Evolutionary conservation across 1,139 yeast genomes (phyloP).

Genomic region (Diutina neorugosa): DNA sequence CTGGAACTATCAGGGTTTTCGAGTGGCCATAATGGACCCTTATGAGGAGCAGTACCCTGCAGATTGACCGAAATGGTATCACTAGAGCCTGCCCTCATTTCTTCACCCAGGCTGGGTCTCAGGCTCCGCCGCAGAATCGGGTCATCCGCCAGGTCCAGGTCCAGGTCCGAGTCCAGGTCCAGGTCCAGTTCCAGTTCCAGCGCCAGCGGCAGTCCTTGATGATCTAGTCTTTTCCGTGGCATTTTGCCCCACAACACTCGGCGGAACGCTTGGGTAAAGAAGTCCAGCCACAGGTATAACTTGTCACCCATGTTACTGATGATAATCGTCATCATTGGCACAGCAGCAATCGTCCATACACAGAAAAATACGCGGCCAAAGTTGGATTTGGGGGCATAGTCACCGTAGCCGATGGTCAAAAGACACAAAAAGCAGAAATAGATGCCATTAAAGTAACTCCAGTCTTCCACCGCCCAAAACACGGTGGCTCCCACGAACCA

Average conservation of each 20-base stretch:
- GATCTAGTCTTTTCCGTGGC: background rate
- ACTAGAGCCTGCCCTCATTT: background rate
- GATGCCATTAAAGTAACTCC: conserved; percentile 58
- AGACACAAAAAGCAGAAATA: conserved; percentile 69
- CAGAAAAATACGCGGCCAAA: conserved; percentile 68
- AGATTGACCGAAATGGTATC: background rate
- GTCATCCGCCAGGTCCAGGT: background rate
- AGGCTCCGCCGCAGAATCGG: background rate
- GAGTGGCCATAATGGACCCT: background rate
- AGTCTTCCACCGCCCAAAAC: conserved; percentile 44
- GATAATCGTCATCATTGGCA: conserved; percentile 77
- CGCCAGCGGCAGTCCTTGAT: background rate
- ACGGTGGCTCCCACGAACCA: conserved; percentile 66
- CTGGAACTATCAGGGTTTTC: background rate
- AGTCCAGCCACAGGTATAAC: conserved; percentile 19
- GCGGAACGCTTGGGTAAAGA: conserved; percentile 8
- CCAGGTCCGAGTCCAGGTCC: background rate
- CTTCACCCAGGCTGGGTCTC: background rate
- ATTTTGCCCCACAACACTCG: background rate
- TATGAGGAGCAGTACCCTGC: background rate
- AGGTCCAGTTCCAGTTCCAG: background rate
- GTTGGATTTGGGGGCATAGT: conserved; percentile 45
- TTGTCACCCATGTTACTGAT: conserved; percentile 64
- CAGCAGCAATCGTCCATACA: conserved; percentile 69
- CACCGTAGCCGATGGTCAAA: conserved; percentile 80